Evolutionary conservation across 2,329 filamentous ascomycete species (phyloP), one percentile per base, ranked within the genome.

Genomic region (Epichloe sibirici): DNA sequence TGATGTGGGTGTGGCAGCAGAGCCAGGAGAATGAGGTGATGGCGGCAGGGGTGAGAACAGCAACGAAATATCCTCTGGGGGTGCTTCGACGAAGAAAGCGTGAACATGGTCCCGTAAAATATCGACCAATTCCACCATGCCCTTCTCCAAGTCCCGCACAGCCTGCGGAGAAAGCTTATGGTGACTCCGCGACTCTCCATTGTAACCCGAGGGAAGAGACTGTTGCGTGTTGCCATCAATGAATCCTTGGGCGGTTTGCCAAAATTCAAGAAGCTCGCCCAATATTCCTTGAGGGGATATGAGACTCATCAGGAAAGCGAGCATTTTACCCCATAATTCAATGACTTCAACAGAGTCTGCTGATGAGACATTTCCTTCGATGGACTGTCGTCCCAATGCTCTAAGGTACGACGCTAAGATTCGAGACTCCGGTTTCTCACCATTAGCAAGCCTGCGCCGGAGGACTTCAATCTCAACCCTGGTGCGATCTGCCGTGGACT

Each of bases 401-500:
- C 86, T 82, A 45, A 98, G 73, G 65, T 95, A 86, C 0, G 82
- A 79, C 42, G 89, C 88, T 37, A 90, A 77, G 2, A 77, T 72
- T 55, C 84, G 81, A 17, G 83, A 72, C 11, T 78, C 79, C 1
- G 89, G 88, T 59, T 85, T 86, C 39, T 90, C 85, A 17, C 73
- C 77, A 57, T 79, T 83, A 9, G 88, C 88, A 37, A 98, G 76
- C 55, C 88, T 82, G 54, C 94, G 81, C 49, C 93, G 82, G 47
- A 95, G 72, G 25, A 97, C 86, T 66, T 98, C 93, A 58, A 97
- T 90, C 67, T 98, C 91, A 17, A 95, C 82, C 65, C 86, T 88
- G 50, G 86, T 85, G n/a, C 90, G 82, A 57, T 97, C 90, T 50
- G 89, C 88, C 13, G 84, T 86, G 0, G 79, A 75, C 43, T 82